These are phyloP conservation scores for Botryosphaeria dothidea DNA, from an alignment of 2,329 filamentous ascomycete genomes.

Conservation along the genomic window DNA sequence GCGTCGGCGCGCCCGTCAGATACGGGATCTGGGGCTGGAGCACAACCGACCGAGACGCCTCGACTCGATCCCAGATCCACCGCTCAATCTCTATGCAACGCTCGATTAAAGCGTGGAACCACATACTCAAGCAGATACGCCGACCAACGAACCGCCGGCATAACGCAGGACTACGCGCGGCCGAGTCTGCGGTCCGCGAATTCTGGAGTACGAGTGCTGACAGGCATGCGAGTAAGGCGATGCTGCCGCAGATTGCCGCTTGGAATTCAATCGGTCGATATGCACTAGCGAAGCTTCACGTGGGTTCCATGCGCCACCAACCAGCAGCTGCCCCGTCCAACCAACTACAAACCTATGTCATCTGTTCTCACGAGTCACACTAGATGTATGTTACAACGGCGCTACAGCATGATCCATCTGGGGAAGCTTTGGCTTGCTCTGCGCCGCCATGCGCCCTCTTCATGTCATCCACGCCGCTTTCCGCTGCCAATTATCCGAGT, in stretches of 20 bases:
- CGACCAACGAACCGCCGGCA: neutral
- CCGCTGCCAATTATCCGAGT: constrained; percentile 8
- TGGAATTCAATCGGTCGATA: neutral
- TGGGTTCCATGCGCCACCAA: constrained; percentile 5
- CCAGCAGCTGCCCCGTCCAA: neutral
- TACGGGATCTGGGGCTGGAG: constrained; percentile 12
- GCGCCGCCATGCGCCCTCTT: neutral
- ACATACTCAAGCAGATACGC: neutral
- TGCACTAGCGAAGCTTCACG: constrained; percentile 9
- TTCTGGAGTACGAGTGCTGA: neutral
- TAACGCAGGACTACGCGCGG: neutral
- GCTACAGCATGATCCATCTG: neutral
- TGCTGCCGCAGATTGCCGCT: constrained; percentile 2
- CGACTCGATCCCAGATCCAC: constrained; percentile 1
- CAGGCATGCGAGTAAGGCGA: constrained; percentile 7
- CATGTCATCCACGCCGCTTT: neutral
- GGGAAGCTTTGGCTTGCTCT: neutral
- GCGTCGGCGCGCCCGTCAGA: constrained; percentile 6
- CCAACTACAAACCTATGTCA: neutral
- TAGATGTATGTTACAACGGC: constrained; percentile 3
- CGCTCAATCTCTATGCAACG: constrained; percentile 12
- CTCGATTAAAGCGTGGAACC: neutral
- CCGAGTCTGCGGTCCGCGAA: neutral
- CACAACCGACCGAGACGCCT: neutral
- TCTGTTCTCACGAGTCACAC: neutral